A percentile compares a stretch with the other conserved stretches of the same genome.
These are phyloP conservation scores for Boletus patriciae DNA, from an alignment of 768 basidiomycete genomes.

Conservation along the genomic window DNA sequence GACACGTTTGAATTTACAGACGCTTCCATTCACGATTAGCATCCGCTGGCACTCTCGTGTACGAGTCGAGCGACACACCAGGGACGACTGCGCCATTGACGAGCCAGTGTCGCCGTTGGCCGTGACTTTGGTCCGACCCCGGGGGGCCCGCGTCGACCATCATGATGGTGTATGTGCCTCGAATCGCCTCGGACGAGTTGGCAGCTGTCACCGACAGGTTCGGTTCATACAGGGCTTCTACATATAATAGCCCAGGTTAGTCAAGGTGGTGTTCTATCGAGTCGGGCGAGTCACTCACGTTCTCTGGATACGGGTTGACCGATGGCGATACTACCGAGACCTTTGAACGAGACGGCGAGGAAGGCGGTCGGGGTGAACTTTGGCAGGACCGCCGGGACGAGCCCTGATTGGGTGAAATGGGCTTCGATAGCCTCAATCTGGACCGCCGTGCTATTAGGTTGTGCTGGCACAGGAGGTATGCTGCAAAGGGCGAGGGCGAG, in stretches of 20 bases:
- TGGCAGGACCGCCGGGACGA: slow-evolving; percentile 62
- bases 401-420: slow-evolving; percentile 57
- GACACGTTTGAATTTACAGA: slow-evolving; percentile 39
- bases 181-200: slow-evolving; percentile 46
- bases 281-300: slow-evolving; percentile 42
- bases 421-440: slow-evolving; percentile 63
- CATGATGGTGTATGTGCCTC: slow-evolving; percentile 59
- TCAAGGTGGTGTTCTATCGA: neutral
- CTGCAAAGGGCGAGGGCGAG: slow-evolving; percentile 38
- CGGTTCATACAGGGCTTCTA: slow-evolving; percentile 61
- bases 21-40: neutral
- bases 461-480: slow-evolving; percentile 43
- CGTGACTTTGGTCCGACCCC: slow-evolving; percentile 55
- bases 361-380: slow-evolving; percentile 63
- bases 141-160: slow-evolving; percentile 77
- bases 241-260: neutral
- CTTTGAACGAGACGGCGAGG: slow-evolving; percentile 51
- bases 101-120: slow-evolving; percentile 80
- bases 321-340: slow-evolving; percentile 49
- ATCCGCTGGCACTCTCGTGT: neutral
- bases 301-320: slow-evolving; percentile 59
- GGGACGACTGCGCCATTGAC: slow-evolving; percentile 59
- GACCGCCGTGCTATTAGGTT: slow-evolving; percentile 42
- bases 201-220: slow-evolving; percentile 50
- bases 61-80: slow-evolving; percentile 33